Percentiles rank a stretch among this genome's conserved stretches.
phyloP scores from a whole-genome alignment of 139 green algal species.

The Haematococcus sp. region DNA sequence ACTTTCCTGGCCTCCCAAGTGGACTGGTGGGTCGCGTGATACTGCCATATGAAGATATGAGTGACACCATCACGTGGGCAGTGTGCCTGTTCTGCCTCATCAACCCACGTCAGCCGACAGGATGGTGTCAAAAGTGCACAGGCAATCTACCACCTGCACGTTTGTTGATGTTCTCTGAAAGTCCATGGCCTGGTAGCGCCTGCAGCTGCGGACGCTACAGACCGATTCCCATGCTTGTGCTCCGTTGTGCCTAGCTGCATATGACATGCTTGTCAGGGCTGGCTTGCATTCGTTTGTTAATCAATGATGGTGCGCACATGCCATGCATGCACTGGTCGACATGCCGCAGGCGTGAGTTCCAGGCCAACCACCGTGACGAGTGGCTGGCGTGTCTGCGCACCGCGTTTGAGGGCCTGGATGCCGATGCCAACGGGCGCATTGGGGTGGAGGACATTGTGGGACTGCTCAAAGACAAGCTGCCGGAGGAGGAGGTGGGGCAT shows the following conservation, averaged over 20 bases:
- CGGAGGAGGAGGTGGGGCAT: conserved; percentile 69
- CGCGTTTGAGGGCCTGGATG: conserved; percentile 70
- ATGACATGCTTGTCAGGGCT: no score
- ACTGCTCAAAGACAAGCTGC: conserved; percentile 68
- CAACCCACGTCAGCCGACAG: no score
- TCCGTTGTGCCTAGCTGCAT: no score
- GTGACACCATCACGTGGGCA: not conserved
- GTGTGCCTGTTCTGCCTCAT: not conserved
- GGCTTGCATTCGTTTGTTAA: no score
- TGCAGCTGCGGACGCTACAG: no score
- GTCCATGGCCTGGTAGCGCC: no score
- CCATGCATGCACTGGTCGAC: not conserved
- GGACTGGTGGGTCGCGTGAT: conserved; percentile 15
- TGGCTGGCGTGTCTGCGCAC: conserved; percentile 67
- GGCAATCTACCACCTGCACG: no score
- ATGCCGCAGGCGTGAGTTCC: conserved; percentile 35
- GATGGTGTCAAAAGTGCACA: no score
- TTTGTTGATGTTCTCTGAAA: no score
- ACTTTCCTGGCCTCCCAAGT: conserved; percentile 62
- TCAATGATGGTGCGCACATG: not conserved
- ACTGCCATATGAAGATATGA: conserved; percentile 16
- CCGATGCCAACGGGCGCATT: conserved; percentile 48
- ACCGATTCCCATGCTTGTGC: no score
- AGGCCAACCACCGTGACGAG: conserved; percentile 64
- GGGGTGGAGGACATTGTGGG: conserved; percentile 49